A percentile compares a stretch with the other conserved stretches of the same genome.
Conservation (phyloP, 1,284 basidiomycete species). For the Paramarasmius palmivorus region DNA sequence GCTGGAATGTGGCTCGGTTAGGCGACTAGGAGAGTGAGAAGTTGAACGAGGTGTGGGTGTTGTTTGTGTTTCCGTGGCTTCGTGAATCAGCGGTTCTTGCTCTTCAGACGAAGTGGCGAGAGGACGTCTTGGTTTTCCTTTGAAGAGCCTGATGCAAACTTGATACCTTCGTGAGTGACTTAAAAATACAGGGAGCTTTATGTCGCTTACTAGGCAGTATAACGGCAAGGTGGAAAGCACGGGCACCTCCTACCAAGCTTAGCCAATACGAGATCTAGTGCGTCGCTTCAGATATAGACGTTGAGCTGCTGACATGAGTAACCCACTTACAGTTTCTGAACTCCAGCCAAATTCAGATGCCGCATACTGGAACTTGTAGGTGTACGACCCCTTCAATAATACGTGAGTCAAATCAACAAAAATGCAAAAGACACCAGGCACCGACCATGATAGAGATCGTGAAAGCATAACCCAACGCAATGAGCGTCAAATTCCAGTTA, state of each 20-base stretch:
- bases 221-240: slow-evolving; percentile 62
- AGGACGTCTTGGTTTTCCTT: slow-evolving; percentile 39
- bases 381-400: slow-evolving; percentile 54
- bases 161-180: slow-evolving; percentile 1
- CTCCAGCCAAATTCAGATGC: slow-evolving; percentile 70
- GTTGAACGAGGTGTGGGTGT: slow-evolving; percentile 5
- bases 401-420: background rate
- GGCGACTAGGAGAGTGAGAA: slow-evolving; percentile 14
- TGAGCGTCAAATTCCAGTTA: slow-evolving; percentile 71
- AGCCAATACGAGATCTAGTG: slow-evolving; percentile 76
- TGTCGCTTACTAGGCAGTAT: slow-evolving; percentile 65
- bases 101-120: slow-evolving; percentile 15
- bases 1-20: slow-evolving; percentile 38
- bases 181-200: background rate
- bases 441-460: slow-evolving; percentile 50
- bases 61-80: slow-evolving; percentile 13
- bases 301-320: background rate
- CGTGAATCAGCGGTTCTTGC: slow-evolving; percentile 2
- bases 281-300: background rate
- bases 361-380: slow-evolving; percentile 73
- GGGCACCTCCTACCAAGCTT: slow-evolving; percentile 56
- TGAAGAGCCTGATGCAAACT: slow-evolving; percentile 60
- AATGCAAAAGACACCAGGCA: slow-evolving; percentile 24
- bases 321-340: slow-evolving; percentile 59
- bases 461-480: slow-evolving; percentile 59